These are phyloP conservation scores for Suillus variegatus DNA, from an alignment of 768 basidiomycete genomes.

Conservation along the genomic window DNA sequence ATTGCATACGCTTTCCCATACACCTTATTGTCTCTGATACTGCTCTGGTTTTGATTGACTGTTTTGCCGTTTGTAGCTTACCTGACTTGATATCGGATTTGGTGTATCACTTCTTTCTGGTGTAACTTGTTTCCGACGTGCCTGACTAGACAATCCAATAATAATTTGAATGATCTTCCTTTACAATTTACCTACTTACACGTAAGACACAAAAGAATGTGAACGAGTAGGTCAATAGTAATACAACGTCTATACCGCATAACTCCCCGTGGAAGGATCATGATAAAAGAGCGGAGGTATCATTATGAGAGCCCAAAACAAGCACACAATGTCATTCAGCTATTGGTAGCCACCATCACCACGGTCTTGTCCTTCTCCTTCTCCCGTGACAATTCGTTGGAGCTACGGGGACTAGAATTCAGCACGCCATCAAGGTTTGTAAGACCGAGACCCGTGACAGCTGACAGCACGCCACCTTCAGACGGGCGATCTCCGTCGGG, in stretches of 20 bases:
- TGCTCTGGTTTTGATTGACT: not conserved
- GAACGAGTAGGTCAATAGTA: not conserved
- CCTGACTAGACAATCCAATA: not conserved
- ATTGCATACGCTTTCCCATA: not conserved
- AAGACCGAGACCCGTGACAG: constrained; percentile 31
- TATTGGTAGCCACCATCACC: not conserved
- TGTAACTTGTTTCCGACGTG: not conserved
- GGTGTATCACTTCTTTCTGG: not conserved
- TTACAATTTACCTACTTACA: too few species aligned
- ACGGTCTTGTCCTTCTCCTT: constrained; percentile 19
- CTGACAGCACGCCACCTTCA: constrained; percentile 21
- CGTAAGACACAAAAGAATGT: not conserved
- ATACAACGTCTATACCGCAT: not conserved
- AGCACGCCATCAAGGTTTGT: constrained; percentile 21
- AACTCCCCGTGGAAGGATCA: not conserved
- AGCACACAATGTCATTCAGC: not conserved
- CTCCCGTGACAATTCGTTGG: constrained; percentile 16
- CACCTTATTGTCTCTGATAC: not conserved
- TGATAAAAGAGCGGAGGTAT: not conserved
- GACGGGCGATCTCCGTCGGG: not conserved
- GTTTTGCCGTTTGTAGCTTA: not conserved
- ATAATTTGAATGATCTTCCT: not conserved
- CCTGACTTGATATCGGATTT: not conserved
- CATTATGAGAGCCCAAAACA: not conserved
- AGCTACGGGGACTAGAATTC: constrained; percentile 10